Percentiles rank a stretch among this genome's conserved stretches.
phyloP scores from a whole-genome alignment of 306 rosid species.

The Morella rubra region DNA sequence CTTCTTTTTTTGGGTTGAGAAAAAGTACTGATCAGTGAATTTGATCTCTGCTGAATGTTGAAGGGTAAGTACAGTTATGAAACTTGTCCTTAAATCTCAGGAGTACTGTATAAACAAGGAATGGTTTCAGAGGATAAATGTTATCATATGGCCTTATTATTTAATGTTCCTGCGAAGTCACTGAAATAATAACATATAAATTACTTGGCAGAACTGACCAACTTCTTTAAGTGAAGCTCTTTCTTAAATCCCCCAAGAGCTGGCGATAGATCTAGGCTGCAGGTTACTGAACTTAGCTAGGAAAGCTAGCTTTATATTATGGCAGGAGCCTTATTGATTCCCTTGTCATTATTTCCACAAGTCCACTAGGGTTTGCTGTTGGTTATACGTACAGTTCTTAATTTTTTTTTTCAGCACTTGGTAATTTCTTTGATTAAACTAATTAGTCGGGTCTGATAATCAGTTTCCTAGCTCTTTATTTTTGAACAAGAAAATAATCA shows the following conservation, averaged over 20 bases:
- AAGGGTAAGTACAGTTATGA: neutral
- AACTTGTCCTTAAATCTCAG: neutral
- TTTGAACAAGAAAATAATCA: no score
- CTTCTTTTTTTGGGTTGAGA: neutral
- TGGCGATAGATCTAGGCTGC: neutral
- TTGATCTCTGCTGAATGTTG: neutral
- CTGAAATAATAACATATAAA: neutral
- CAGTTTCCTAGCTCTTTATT: no score
- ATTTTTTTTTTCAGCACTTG: no score
- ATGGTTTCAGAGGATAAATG: slow-evolving; percentile 3
- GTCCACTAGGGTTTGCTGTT: neutral
- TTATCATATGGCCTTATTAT: neutral
- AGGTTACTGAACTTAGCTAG: neutral
- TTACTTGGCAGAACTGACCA: neutral
- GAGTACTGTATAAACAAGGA: neutral
- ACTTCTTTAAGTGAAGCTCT: neutral
- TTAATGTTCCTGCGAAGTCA: neutral
- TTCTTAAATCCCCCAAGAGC: neutral
- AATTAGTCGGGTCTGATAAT: no score
- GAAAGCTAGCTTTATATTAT: neutral
- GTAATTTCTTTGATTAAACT: no score
- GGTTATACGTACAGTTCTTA: no score
- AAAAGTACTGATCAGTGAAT: neutral
- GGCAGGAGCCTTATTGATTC: no score
- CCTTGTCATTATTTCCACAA: neutral